Conservation (phyloP, 768 basidiomycete species). For the Leucosporidium yakuticum region DNA sequence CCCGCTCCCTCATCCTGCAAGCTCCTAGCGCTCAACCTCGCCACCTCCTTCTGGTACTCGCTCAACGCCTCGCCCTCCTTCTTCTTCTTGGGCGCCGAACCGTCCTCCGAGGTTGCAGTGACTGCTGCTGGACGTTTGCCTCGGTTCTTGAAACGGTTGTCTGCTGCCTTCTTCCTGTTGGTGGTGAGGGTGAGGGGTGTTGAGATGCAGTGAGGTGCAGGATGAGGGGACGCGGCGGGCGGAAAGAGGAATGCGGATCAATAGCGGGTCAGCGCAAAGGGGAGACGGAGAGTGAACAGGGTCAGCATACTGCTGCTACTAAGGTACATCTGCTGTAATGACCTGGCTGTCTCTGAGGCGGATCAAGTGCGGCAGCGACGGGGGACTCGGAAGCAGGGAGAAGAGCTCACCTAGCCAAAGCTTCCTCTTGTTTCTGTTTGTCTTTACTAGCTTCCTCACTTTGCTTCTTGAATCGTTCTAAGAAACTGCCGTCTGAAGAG, state of each 20-base stretch:
- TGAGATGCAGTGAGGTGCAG: background rate
- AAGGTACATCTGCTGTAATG: no score
- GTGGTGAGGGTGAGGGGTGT: background rate
- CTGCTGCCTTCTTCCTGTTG: slow-evolving; percentile 28
- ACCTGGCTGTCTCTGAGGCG: no score
- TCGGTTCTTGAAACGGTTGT: slow-evolving; percentile 27
- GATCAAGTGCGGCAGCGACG: no score
- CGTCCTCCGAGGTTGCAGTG: background rate
- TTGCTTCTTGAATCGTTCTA: slow-evolving; percentile 21
- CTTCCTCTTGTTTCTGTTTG: slow-evolving; percentile 13
- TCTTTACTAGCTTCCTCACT: background rate
- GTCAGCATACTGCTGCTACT: no score
- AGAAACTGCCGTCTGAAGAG: slow-evolving; percentile 29
- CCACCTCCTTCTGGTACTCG: slow-evolving; percentile 23
- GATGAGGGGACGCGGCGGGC: background rate
- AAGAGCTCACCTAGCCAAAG: slow-evolving; percentile 15
- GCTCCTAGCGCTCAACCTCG: background rate
- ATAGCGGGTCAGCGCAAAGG: background rate
- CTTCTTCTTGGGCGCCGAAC: slow-evolving; percentile 1
- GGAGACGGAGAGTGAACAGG: background rate
- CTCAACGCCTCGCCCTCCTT: slow-evolving; percentile 4
- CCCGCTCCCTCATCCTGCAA: slow-evolving; percentile 22
- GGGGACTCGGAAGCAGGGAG: no score
- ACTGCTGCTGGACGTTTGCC: slow-evolving; percentile 17
- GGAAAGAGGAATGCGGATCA: background rate